Evolutionary conservation across 495 filamentous ascomycete genomes (phyloP).

Genomic region (Daldinia decipiens): DNA sequence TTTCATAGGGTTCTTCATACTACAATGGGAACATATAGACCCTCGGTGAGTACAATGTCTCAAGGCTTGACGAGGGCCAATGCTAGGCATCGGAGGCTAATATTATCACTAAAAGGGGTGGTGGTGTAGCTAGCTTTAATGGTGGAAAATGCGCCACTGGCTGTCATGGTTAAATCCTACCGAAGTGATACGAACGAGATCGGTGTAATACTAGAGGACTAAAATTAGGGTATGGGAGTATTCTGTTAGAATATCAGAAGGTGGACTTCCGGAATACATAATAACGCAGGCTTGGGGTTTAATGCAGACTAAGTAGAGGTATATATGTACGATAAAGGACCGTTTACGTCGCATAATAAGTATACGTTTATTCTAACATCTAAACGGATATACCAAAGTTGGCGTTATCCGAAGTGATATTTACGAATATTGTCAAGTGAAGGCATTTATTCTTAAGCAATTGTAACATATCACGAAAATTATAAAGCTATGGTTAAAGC

Average conservation of each 20-base stretch:
- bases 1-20: conserved; percentile 68
- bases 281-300: neutral
- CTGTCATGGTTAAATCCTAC: conserved; percentile 23
- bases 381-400: neutral
- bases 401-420: neutral
- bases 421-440: neutral
- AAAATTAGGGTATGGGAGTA: too few relatives aligned
- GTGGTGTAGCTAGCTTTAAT: neutral
- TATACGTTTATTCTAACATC: neutral
- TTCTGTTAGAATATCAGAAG: neutral
- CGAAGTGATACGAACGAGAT: neutral
- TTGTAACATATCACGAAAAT: neutral
- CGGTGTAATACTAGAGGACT: neutral
- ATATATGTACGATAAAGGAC: neutral
- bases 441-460: neutral
- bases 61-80: neutral
- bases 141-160: conserved; percentile 15
- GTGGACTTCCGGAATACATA: neutral
- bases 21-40: conserved; percentile 63
- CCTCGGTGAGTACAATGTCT: conserved; percentile 17
- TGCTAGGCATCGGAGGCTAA: conserved; percentile 4
- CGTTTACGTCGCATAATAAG: neutral
- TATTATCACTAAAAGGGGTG: neutral
- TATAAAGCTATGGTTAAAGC: too few relatives aligned
- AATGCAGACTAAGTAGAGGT: neutral